Base-by-base conservation (phyloP, 2,329 filamentous ascomycete genomes). In the Aplosporella prunicola region DNA sequence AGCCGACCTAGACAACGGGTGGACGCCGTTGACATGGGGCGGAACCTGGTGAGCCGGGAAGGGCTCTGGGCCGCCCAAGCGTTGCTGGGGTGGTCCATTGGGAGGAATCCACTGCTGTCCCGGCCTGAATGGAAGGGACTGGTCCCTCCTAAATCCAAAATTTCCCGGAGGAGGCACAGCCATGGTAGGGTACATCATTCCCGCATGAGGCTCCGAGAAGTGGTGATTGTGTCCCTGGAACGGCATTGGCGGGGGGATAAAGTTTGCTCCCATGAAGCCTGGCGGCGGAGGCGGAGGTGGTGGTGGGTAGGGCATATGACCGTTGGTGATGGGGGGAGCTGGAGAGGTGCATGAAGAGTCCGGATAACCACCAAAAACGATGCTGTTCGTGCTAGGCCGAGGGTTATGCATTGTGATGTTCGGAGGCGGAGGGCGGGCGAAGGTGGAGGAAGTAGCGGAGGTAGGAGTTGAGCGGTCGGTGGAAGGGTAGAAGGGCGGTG, bases 331-430 rank as follows among this genome's bases (percentile, higher is more conserved):
- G n/a, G 51, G 49, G 18, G 53, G 56, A 5, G 57, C 59, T 5
- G 59, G 60, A 2, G 63, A 63, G 14, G 57, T 50, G 10, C 48
- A 51, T 5, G 55, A 51, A 14, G 61, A 62, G 16, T 60, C 57
- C 6, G 48, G 50, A 13, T 53, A 50, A 16, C 56, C 57, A 26
- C 58, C 57, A 44, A 65, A 67, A 15, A 62, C 53, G 27, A 64
- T 56, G 27, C 52, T 50, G 38, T 32, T 35, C n/a, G 46, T 35
- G 24, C 31, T 43, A 6, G 45, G 16, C 6, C 42, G 44, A 5
- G 38, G 44, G 9, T 43, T 38, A 29, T 39, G 36, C 20, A 35
- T 20, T 11, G 23, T 11, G 18, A 20, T n/a, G 14, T 33, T 23
- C 10, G 31, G 42, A 31, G 35, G 42, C 18, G 20, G 42, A 29